phyloP scores from a whole-genome alignment of 192 early-diverging fungal genomes.

The Polychytrium aggregatum region DNA sequence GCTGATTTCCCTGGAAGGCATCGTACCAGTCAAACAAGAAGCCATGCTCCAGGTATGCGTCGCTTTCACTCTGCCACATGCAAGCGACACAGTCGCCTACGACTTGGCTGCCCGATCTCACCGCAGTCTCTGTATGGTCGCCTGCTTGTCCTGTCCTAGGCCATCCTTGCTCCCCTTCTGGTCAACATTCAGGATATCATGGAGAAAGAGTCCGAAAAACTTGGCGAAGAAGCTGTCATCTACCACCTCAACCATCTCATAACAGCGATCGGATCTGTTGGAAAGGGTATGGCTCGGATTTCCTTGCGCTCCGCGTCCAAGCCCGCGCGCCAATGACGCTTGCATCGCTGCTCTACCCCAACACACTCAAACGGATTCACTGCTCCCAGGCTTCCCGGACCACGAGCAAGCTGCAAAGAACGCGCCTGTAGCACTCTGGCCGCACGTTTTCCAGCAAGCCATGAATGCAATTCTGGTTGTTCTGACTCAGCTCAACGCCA shows the following conservation, averaged over 20 bases:
- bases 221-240: constrained; percentile 55
- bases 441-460: too few relatives aligned
- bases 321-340: not conserved
- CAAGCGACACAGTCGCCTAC: too few relatives aligned
- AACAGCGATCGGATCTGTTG: constrained; percentile 70
- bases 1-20: constrained; percentile 67
- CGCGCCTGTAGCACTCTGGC: constrained; percentile 9
- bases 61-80: too few relatives aligned
- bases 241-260: constrained; percentile 74
- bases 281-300: constrained; percentile 56
- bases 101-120: too few relatives aligned
- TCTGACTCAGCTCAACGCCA: not conserved
- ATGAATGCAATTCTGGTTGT: too few relatives aligned
- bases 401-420: constrained; percentile 12
- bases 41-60: constrained; percentile 11
- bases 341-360: constrained; percentile 16
- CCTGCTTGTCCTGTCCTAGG: too few relatives aligned
- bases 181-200: constrained; percentile 62
- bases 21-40: constrained; percentile 59
- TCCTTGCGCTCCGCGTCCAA: not conserved
- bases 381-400: constrained; percentile 43
- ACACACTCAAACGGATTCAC: too few relatives aligned
- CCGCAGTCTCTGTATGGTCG: too few relatives aligned
- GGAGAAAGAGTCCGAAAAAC: constrained; percentile 46
- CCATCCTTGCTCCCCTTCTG: constrained; percentile 68